Conservation (phyloP, 2,329 filamentous ascomycete species). For the Huntiella omanensis region DNA sequence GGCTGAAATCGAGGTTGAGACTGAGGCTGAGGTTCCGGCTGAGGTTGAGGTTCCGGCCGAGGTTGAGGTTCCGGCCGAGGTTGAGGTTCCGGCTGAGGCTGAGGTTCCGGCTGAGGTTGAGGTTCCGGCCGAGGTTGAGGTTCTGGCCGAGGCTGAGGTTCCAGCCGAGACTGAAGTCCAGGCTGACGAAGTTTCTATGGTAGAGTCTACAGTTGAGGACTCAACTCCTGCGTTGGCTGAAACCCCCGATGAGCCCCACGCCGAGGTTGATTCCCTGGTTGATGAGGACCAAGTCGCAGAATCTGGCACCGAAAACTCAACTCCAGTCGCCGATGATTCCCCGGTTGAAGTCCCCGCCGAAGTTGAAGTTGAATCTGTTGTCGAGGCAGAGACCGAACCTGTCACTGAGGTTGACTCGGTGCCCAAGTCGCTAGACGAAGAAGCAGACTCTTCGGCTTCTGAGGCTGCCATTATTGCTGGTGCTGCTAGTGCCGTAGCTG, state of each 20-base stretch:
- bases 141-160: neutral
- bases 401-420: constrained; percentile 1
- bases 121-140: constrained; percentile 1
- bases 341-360: neutral
- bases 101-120: constrained; percentile 3
- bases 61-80: neutral
- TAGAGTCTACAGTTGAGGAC: neutral
- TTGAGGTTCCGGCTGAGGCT: constrained; percentile 3
- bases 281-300: too few relatives aligned
- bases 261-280: too few relatives aligned
- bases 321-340: too few relatives aligned
- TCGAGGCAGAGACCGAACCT: neutral
- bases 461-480: neutral
- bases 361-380: neutral
- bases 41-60: neutral
- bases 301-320: too few relatives aligned
- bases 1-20: neutral
- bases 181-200: neutral
- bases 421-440: neutral
- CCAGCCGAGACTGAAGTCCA: neutral
- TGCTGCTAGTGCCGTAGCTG: neutral
- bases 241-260: too few relatives aligned
- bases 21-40: constrained; percentile 3
- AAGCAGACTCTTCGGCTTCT: neutral
- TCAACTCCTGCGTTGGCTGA: neutral